Percentiles rank a stretch among this genome's conserved stretches.
Evolutionary conservation across 1,284 basidiomycete species (phyloP).

Genomic region (Ceratobasidium sp.): DNA sequence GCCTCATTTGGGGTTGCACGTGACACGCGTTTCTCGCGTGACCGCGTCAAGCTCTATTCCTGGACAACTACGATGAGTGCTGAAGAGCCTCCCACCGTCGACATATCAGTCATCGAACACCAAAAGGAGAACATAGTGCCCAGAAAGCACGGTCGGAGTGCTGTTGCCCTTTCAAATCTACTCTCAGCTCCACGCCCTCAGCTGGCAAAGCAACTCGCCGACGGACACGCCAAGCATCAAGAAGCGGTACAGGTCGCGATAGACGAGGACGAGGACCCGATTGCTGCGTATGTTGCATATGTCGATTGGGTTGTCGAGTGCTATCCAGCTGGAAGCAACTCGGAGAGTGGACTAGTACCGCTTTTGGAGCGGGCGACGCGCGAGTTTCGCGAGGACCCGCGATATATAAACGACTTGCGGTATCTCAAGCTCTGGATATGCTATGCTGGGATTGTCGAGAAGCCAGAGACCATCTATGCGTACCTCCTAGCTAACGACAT

Average conservation of each 20-base stretch:
- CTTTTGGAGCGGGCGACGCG: slow-evolving; percentile 81
- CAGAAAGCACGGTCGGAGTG: slow-evolving; percentile 65
- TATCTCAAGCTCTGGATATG: slow-evolving; percentile 92
- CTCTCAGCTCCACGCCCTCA: slow-evolving; percentile 58
- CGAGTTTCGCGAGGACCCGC: slow-evolving; percentile 81
- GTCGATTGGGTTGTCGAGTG: slow-evolving; percentile 77
- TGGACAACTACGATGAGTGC: slow-evolving; percentile 13
- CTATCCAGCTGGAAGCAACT: slow-evolving; percentile 69
- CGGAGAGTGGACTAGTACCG: slow-evolving; percentile 78
- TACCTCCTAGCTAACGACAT: slow-evolving; percentile 84
- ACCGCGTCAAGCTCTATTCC: slow-evolving; percentile 17
- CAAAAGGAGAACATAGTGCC: slow-evolving; percentile 74
- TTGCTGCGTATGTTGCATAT: slow-evolving; percentile 74
- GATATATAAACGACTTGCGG: slow-evolving; percentile 87
- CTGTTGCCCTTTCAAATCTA: slow-evolving; percentile 64
- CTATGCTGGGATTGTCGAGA: slow-evolving; percentile 77
- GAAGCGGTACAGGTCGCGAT: slow-evolving; percentile 57
- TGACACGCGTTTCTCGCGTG: slow-evolving; percentile 24
- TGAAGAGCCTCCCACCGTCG: slow-evolving; percentile 55
- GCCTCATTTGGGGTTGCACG: slow-evolving; percentile 5
- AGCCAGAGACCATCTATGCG: slow-evolving; percentile 77
- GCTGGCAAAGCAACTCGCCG: slow-evolving; percentile 58
- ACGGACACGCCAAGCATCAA: slow-evolving; percentile 59
- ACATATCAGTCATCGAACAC: slow-evolving; percentile 63
- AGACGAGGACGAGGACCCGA: slow-evolving; percentile 76